Conservation (phyloP, 257 asterid species). For the Solanum sejunctum region DNA sequence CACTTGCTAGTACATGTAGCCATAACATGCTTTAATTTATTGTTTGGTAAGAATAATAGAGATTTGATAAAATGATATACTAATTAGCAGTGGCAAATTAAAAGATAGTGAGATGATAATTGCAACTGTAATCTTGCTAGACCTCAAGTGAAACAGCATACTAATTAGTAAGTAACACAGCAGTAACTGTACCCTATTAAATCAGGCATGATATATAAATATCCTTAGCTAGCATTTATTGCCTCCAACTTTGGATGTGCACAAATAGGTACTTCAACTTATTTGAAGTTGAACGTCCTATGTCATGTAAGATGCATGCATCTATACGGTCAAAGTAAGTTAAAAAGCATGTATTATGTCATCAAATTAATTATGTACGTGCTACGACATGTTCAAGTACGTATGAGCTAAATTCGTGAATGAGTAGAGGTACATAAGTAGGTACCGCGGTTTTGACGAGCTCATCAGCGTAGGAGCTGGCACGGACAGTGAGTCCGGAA, state of each 20-base stretch:
- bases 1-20: neutral
- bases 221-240: too few relatives aligned
- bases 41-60: neutral
- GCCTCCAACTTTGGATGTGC: too few relatives aligned
- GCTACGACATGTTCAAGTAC: neutral
- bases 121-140: neutral
- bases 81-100: neutral
- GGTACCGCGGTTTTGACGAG: conserved; percentile 59
- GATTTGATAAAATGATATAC: neutral
- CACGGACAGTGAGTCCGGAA: conserved; percentile 33
- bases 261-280: too few relatives aligned
- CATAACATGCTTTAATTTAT: neutral
- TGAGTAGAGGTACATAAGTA: neutral
- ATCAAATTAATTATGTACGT: neutral
- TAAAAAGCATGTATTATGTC: too few relatives aligned
- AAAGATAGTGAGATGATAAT: neutral
- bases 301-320: too few relatives aligned
- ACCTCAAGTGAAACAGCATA: neutral
- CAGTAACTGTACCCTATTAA: neutral
- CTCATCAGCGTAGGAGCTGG: conserved; percentile 41
- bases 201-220: neutral
- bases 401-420: neutral
- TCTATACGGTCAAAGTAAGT: too few relatives aligned
- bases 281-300: too few relatives aligned
- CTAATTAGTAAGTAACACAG: neutral